These are phyloP conservation scores for Sphagnurus paluster DNA, from an alignment of 1,284 basidiomycete genomes.

Conservation along the genomic window DNA sequence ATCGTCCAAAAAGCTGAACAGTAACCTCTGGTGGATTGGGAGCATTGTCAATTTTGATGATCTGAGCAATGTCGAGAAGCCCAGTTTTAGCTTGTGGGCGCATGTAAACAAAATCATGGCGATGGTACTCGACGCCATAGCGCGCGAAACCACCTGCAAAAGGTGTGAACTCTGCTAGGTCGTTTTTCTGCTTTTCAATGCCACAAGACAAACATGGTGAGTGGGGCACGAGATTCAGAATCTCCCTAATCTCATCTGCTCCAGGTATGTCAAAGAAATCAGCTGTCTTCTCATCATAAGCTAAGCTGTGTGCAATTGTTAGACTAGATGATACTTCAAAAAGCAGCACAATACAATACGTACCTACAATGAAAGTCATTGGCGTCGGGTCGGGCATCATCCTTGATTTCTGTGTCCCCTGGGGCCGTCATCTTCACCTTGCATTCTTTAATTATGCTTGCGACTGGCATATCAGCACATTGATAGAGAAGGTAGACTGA, in stretches of 20 bases:
- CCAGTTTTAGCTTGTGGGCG: conserved; percentile 24
- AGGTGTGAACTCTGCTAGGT: conserved; percentile 22
- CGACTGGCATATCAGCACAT: conserved; percentile 52
- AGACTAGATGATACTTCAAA: conserved; percentile 8
- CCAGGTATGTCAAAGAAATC: conserved; percentile 45
- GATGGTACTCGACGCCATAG: conserved; percentile 50
- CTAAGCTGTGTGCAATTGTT: conserved; percentile 30
- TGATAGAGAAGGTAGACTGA: conserved; percentile 51
- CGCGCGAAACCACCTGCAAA: conserved; percentile 33
- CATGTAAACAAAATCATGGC: conserved; percentile 60
- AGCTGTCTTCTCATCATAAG: conserved; percentile 44
- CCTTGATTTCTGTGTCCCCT: conserved; percentile 43
- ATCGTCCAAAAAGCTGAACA: conserved; percentile 43
- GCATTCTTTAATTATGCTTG: conserved; percentile 56
- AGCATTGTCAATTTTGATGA: conserved; percentile 37
- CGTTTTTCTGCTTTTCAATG: conserved; percentile 25
- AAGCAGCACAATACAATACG: conserved; percentile 9
- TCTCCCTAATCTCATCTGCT: conserved; percentile 26
- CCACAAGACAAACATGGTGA: conserved; percentile 51
- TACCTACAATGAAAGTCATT: conserved; percentile 60
- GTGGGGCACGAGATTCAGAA: conserved; percentile 25
- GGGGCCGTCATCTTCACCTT: conserved; percentile 42
- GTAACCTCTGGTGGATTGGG: conserved; percentile 27
- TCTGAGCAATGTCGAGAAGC: conserved; percentile 54
- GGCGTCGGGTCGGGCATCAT: conserved; percentile 35